Conservation (phyloP, 116 monocot species). For the Posidonia oceanica region DNA sequence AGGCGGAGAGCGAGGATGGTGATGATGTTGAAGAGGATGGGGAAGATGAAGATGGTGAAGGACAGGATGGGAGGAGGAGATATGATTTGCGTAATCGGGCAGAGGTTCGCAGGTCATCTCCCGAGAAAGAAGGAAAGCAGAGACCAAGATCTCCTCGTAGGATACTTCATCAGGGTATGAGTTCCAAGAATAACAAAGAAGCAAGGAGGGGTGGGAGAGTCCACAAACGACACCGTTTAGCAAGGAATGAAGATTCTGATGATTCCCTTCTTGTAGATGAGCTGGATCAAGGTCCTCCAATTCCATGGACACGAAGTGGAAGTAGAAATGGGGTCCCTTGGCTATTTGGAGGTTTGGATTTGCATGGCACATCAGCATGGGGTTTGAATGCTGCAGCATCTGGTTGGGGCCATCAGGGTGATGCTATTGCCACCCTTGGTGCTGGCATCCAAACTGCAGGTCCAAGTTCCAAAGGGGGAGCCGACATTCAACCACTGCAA, state of each 20-base stretch:
- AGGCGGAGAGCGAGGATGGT: slow-evolving; percentile 50
- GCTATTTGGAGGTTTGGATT: slow-evolving; percentile 76
- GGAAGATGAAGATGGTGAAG: slow-evolving; percentile 79
- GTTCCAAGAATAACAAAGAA: slow-evolving; percentile 55
- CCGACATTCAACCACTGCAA: slow-evolving; percentile 94
- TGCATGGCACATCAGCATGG: slow-evolving; percentile 75
- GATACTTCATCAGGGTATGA: slow-evolving; percentile 77
- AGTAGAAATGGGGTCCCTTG: slow-evolving; percentile 64
- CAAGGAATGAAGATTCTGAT: slow-evolving; percentile 86
- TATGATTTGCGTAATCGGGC: slow-evolving; percentile 89
- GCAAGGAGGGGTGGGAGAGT: slow-evolving; percentile 63
- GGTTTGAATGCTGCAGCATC: slow-evolving; percentile 85
- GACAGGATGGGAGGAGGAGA: slow-evolving; percentile 78
- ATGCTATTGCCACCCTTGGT: slow-evolving; percentile 37
- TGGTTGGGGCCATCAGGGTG: slow-evolving; percentile 93
- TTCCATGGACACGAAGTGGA: slow-evolving; percentile 77
- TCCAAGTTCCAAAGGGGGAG: slow-evolving; percentile 96
- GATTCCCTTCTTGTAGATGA: slow-evolving; percentile 99
- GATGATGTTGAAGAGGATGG: slow-evolving; percentile 55
- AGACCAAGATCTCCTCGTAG: slow-evolving; percentile 66
- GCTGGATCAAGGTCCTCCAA: slow-evolving; percentile 67
- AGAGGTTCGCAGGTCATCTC: slow-evolving; percentile 69
- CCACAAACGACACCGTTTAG: slow-evolving; percentile 59
- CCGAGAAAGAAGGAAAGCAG: slow-evolving; percentile 79
- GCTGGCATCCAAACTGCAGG: slow-evolving; percentile 87